A percentile compares a stretch with the other conserved stretches of the same genome.
Conservation (phyloP, 148 eudicot species). For the Rhododendron molle region DNA sequence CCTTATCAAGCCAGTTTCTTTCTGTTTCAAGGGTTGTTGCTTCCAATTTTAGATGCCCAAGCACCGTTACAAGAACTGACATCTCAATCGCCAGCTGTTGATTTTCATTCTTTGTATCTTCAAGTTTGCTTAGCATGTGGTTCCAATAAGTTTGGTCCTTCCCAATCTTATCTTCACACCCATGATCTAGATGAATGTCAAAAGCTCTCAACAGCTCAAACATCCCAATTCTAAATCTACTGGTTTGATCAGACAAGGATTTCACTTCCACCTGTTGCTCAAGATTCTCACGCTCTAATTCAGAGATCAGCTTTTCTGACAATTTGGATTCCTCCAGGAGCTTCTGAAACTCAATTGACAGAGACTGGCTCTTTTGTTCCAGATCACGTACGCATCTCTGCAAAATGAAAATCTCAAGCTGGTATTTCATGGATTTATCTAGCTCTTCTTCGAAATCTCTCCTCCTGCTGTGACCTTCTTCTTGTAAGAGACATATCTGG, state of each 20-base stretch:
- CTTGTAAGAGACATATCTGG: conserved; percentile 47
- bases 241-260: conserved; percentile 50
- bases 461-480: conserved; percentile 38
- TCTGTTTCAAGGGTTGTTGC: conserved; percentile 38
- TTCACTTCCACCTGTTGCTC: conserved; percentile 50
- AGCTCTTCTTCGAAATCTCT: conserved; percentile 59
- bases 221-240: conserved; percentile 51
- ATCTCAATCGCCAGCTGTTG: conserved; percentile 51
- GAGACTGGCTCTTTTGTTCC: conserved; percentile 43
- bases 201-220: conserved; percentile 48
- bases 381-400: conserved; percentile 52
- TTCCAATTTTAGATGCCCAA: conserved; percentile 55
- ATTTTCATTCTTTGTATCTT: conserved; percentile 51
- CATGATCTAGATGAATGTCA: conserved; percentile 34
- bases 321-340: conserved; percentile 54
- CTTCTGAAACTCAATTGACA: conserved; percentile 52
- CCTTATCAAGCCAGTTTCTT: conserved; percentile 38
- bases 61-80: conserved; percentile 52
- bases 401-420: conserved; percentile 73
- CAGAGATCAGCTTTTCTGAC: conserved; percentile 57
- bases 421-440: conserved; percentile 57
- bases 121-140: conserved; percentile 45
- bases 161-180: conserved; percentile 28
- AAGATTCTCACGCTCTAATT: conserved; percentile 47
- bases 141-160: conserved; percentile 42